phyloP scores from a whole-genome alignment of 345 rosid genomes.

The Eucalyptus erythrocorys region DNA sequence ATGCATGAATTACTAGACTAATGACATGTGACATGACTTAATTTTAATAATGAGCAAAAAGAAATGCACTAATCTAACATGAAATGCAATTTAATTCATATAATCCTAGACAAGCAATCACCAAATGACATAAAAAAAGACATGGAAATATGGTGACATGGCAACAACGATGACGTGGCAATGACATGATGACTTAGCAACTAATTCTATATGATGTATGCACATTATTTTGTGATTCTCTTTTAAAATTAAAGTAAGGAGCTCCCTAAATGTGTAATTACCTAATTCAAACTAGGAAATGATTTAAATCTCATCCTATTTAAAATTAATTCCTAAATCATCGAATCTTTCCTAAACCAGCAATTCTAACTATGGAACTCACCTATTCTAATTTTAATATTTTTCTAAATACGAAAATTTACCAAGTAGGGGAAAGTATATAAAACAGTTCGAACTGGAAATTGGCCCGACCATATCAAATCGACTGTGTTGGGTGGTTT shows the following conservation, averaged over 20 bases:
- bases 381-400: not conserved
- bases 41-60: not conserved
- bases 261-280: not conserved
- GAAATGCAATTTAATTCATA: not conserved
- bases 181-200: not conserved
- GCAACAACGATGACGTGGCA: not conserved
- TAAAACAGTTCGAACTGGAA: too few species aligned
- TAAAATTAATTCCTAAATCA: not conserved
- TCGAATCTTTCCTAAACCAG: not conserved
- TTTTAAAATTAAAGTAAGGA: not conserved
- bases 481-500: too few species aligned
- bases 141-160: not conserved
- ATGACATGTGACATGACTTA: not conserved
- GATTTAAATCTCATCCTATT: not conserved
- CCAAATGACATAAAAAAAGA: not conserved
- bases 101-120: not conserved
- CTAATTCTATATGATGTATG: not conserved
- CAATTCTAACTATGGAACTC: not conserved
- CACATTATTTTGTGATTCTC: not conserved
- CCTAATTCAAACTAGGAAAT: not conserved
- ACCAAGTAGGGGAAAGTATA: not conserved
- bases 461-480: fast-evolving
- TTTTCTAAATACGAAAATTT: too few species aligned
- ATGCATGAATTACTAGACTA: not conserved
- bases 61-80: not conserved